These are phyloP conservation scores for Hypomyces rosellus DNA, from an alignment of 2,329 filamentous ascomycete species.

Conservation along the genomic window DNA sequence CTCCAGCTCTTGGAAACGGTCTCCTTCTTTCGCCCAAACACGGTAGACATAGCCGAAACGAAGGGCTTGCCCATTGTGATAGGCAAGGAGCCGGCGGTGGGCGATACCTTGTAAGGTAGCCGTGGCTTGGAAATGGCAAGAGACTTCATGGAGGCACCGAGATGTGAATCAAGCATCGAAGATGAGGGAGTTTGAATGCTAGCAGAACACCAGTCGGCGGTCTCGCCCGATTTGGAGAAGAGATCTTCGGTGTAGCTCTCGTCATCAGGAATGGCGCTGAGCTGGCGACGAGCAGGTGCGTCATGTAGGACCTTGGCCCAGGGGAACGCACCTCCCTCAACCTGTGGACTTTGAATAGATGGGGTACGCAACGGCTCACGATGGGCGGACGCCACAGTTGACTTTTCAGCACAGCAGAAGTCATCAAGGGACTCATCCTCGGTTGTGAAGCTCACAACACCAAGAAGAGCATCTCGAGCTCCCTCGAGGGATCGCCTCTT, in stretches of 20 bases:
- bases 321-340: conserved; percentile 80
- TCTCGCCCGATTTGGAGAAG: conserved; percentile 70
- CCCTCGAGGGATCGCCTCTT: conserved; percentile 75
- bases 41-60: conserved; percentile 65
- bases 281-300: conserved; percentile 64
- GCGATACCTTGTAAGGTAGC: conserved; percentile 41
- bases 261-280: conserved; percentile 79
- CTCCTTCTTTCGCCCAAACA: conserved; percentile 73
- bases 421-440: conserved; percentile 88
- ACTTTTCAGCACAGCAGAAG: conserved; percentile 79
- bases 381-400: conserved; percentile 75
- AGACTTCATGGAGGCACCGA: conserved; percentile 76
- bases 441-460: conserved; percentile 85
- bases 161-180: conserved; percentile 75
- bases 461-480: conserved; percentile 70
- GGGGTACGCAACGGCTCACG: conserved; percentile 93
- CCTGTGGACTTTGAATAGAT: conserved; percentile 80
- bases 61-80: conserved; percentile 74
- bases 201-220: conserved; percentile 71
- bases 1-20: conserved; percentile 97
- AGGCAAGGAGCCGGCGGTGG: conserved; percentile 63
- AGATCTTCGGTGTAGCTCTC: conserved; percentile 78
- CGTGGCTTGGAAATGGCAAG: conserved; percentile 47
- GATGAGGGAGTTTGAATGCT: conserved; percentile 73
- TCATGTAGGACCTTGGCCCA: conserved; percentile 89